Percentiles rank a stretch among this genome's conserved stretches.
Conservation (phyloP, 345 rosid species). For the Linum lewisii region DNA sequence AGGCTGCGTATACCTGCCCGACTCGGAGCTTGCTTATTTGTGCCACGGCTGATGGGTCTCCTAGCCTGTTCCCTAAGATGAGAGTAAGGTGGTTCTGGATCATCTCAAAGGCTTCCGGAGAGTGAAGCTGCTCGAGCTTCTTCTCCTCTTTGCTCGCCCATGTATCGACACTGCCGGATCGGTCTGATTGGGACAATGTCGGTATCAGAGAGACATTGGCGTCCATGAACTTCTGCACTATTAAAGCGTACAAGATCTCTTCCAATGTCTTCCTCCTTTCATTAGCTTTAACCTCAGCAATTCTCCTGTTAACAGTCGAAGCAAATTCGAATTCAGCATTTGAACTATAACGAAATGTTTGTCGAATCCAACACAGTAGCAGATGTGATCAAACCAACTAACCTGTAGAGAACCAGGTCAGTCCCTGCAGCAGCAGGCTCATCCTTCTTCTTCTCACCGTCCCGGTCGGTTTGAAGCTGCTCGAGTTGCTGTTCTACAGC, state of each 20-base stretch:
- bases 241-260: slow-evolving; percentile 80
- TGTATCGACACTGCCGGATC: slow-evolving; percentile 48
- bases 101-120: slow-evolving; percentile 88
- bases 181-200: slow-evolving; percentile 38
- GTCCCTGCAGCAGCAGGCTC: slow-evolving; percentile 60
- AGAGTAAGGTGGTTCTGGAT: slow-evolving; percentile 85
- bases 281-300: slow-evolving; percentile 86
- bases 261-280: slow-evolving; percentile 72
- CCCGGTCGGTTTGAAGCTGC: slow-evolving; percentile 83
- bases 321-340: neutral
- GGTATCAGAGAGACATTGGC: slow-evolving; percentile 74
- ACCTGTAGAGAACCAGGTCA: slow-evolving; percentile 80
- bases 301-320: slow-evolving; percentile 47
- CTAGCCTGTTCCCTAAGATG: slow-evolving; percentile 63
- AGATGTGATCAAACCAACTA: slow-evolving; percentile 14
- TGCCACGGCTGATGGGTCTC: slow-evolving; percentile 46
- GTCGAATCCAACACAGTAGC: too few relatives aligned
- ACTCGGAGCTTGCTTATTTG: slow-evolving; percentile 80
- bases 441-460: slow-evolving; percentile 53
- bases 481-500: slow-evolving; percentile 96
- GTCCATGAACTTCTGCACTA: slow-evolving; percentile 93
- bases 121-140: slow-evolving; percentile 69
- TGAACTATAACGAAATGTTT: neutral
- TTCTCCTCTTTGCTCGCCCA: slow-evolving; percentile 65
- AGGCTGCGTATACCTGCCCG: slow-evolving; percentile 99